These are phyloP conservation scores for Taphrina confusa DNA, from an alignment of 1,139 yeast species.

Conservation along the genomic window DNA sequence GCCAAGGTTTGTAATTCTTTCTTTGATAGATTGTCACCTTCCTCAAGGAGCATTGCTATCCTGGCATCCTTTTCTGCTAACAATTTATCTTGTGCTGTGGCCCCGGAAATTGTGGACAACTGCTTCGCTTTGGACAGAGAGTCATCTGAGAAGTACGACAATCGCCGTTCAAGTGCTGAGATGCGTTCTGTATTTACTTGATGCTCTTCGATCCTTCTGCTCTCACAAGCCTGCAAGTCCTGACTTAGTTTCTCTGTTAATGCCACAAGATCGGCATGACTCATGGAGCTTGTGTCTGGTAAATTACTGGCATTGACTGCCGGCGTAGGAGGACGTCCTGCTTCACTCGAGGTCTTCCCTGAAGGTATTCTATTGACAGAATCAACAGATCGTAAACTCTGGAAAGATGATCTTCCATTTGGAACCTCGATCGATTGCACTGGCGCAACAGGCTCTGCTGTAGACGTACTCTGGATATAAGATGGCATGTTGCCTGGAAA, in stretches of 20 bases:
- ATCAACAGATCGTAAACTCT: not conserved
- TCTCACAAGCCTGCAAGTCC: constrained; percentile 19
- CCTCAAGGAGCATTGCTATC: constrained; percentile 64
- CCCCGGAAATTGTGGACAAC: not conserved
- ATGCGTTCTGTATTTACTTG: constrained; percentile 25
- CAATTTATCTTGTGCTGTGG: not conserved
- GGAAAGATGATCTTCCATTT: not conserved
- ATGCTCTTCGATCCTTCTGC: constrained; percentile 20
- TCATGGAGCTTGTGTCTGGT: constrained; percentile 1
- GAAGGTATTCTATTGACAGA: not conserved
- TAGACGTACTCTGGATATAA: not conserved
- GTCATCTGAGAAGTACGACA: constrained; percentile 17
- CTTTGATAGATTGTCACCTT: constrained; percentile 75
- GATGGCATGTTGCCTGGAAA: constrained; percentile 27
- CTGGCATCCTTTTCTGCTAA: constrained; percentile 50
- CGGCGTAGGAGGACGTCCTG: not conserved
- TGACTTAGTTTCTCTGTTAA: not conserved
- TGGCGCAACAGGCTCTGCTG: not conserved
- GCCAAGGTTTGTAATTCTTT: constrained; percentile 72
- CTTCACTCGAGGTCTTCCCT: not conserved
- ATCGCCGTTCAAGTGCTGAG: constrained; percentile 23
- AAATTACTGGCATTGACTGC: not conserved
- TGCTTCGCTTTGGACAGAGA: not conserved
- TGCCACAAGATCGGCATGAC: not conserved
- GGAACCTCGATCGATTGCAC: not conserved